phyloP scores from a whole-genome alignment of 768 basidiomycete species.

The Cyclocybe aegerita region DNA sequence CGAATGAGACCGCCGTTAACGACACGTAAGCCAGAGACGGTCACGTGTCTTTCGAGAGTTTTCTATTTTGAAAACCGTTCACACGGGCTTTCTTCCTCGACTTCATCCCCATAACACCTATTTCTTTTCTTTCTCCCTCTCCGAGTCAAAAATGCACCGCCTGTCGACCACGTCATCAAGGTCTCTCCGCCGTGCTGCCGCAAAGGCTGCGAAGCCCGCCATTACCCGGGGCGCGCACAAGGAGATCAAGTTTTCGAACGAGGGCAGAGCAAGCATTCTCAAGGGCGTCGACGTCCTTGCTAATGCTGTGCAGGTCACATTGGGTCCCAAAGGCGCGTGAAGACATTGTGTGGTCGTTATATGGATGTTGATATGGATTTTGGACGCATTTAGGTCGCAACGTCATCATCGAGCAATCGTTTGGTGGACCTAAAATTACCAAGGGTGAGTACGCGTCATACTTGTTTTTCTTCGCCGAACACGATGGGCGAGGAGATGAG shows the following conservation, averaged over 20 bases:
- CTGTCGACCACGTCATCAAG: slow-evolving; percentile 65
- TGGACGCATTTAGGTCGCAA: slow-evolving; percentile 65
- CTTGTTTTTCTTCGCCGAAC: too few relatives aligned
- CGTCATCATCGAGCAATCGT: slow-evolving; percentile 94
- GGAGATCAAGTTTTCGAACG: slow-evolving; percentile 94
- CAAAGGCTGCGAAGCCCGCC: slow-evolving; percentile 51
- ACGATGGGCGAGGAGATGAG: too few relatives aligned
- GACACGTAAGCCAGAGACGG: too few relatives aligned
- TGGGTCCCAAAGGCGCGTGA: slow-evolving; percentile 84
- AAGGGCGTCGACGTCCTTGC: slow-evolving; percentile 94
- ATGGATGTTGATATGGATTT: slow-evolving; percentile 1
- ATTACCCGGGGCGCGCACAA: slow-evolving; percentile 80
- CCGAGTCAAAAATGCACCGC: slow-evolving; percentile 59
- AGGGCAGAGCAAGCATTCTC: slow-evolving; percentile 87
- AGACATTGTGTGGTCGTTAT: not conserved
- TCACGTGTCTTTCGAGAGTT: too few relatives aligned
- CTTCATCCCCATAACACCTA: not conserved
- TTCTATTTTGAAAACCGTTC: not conserved
- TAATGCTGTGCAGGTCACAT: slow-evolving; percentile 91
- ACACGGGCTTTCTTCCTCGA: too few relatives aligned
- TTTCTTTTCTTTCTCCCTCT: not conserved
- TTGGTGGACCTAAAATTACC: slow-evolving; percentile 88
- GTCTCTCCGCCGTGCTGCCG: slow-evolving; percentile 66
- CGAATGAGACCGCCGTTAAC: too few relatives aligned
- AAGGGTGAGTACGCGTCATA: slow-evolving; percentile 58